Base-by-base conservation (phyloP, 208 protist species). In the Leishmania gerbilli region DNA sequence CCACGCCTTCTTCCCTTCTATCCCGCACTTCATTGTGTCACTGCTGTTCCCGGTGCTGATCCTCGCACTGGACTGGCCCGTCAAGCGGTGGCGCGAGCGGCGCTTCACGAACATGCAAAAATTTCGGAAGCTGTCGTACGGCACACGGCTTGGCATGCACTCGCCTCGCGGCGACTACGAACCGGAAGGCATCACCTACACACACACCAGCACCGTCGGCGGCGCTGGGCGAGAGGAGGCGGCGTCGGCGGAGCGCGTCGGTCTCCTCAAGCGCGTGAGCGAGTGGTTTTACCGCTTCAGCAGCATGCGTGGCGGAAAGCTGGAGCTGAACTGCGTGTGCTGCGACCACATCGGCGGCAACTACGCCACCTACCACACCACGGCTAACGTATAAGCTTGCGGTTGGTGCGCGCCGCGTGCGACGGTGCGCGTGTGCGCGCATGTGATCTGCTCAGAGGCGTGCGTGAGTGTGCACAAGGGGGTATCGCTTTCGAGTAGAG, bases 71-170 rank as follows among this genome's bases (percentile, higher is more conserved):
- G 95, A 98, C 79, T 88, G 90, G 76, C 93, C 92, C 5, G 92
- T 97, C 47, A 98, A 98, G 85, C 84, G 89, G 19, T 96, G 93
- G 93, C 89, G 95, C 7, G 84, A 88, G 80, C 87, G 84, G 71
- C 89, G 92, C 27, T 97, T 94, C 81, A 93, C 68, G 51, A 89
- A 92, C 53, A 97, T 96, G 93, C 95, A 98, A 69, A 96, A 96
- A 76, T 98, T 96, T 64, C 89, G 93, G 55, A 92, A 95, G 60
- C 81, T 98, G 37, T 93, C 88, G 56, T 98, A 95, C 84, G 94
- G 92, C 37, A 98, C 95, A 15, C 93, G 94, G 3, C 89, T 98
- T 6, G 95, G 95, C 56, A 98, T 98, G 95, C 95, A 98, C 86
- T 96, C 92, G 5, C 95, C 95, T 8, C 87, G 94, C 47, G 95